A percentile compares a stretch with the other conserved stretches of the same genome.
Conservation (phyloP, 2,329 filamentous ascomycete genomes). For the Colletotrichum echinochloae region DNA sequence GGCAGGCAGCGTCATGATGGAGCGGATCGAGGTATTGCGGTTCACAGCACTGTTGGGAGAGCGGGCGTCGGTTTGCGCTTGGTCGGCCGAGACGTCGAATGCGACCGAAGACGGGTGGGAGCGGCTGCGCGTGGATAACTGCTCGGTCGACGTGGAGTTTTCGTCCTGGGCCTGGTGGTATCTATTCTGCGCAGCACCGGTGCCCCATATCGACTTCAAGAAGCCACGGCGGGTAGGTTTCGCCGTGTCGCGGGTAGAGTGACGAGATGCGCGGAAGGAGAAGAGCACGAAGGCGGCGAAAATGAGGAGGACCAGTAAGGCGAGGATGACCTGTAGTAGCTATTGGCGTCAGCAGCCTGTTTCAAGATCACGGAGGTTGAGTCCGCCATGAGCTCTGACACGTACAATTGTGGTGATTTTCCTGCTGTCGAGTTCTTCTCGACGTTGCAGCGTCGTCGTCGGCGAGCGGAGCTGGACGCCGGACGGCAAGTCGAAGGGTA, state of each 20-base stretch:
- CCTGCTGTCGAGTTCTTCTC: constrained; percentile 22
- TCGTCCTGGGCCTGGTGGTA: constrained; percentile 50
- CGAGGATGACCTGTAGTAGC: constrained; percentile 44
- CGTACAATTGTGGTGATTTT: constrained; percentile 39
- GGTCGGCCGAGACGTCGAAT: constrained; percentile 39
- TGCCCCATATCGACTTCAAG: constrained; percentile 30
- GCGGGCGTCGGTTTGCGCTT: constrained; percentile 41
- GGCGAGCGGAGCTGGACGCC: neutral
- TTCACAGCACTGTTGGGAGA: constrained; percentile 66
- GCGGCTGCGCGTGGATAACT: constrained; percentile 17
- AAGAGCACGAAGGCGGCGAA: constrained; percentile 43
- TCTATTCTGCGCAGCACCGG: constrained; percentile 18
- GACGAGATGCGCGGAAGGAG: constrained; percentile 43
- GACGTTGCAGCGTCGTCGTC: constrained; percentile 1
- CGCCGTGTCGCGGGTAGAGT: constrained; percentile 50
- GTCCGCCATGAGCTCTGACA: constrained; percentile 1
- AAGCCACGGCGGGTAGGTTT: constrained; percentile 22
- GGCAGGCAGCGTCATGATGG: constrained; percentile 92
- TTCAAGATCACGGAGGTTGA: neutral
- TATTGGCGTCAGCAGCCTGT: constrained; percentile 14
- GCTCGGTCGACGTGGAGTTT: constrained; percentile 43
- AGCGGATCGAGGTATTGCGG: constrained; percentile 86
- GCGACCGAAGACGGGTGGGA: constrained; percentile 31
- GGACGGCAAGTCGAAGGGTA: constrained; percentile 10
- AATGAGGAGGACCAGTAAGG: constrained; percentile 44